A percentile compares a stretch with the other conserved stretches of the same genome.
phyloP scores from a whole-genome alignment of 148 eudicot species.

The Vaccinium macrocarpon region DNA sequence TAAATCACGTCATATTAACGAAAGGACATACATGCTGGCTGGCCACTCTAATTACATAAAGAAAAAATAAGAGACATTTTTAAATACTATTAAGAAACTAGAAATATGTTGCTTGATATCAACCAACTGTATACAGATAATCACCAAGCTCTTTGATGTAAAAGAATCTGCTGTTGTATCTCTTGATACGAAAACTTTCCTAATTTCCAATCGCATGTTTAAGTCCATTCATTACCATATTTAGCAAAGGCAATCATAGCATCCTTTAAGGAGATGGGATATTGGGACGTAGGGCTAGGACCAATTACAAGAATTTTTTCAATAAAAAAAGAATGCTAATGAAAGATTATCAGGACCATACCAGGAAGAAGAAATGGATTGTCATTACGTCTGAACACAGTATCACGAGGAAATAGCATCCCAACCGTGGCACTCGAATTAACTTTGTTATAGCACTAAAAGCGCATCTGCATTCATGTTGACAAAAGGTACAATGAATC shows the following conservation, averaged over 20 bases:
- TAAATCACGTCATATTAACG: neutral
- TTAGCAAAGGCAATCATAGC: neutral
- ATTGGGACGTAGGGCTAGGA: too few relatives aligned
- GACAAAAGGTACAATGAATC: neutral
- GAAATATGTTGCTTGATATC: neutral
- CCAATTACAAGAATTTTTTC: neutral
- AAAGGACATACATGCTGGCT: neutral
- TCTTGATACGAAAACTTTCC: neutral
- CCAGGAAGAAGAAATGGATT: conserved; percentile 98
- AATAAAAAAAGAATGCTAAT: neutral
- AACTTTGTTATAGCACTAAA: conserved; percentile 87
- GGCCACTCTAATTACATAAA: neutral
- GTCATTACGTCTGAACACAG: conserved; percentile 94
- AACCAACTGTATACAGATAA: too few relatives aligned
- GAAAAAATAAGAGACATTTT: neutral
- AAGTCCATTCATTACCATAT: neutral
- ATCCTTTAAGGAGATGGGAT: neutral
- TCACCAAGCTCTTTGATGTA: neutral
- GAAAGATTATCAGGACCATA: conserved; percentile 30
- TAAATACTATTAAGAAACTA: neutral
- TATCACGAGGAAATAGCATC: conserved; percentile 88
- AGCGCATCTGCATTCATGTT: conserved; percentile 68
- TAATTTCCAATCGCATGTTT: neutral
- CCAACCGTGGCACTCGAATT: conserved; percentile 70
- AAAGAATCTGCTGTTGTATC: neutral